Percentiles rank a stretch among this genome's conserved stretches.
These are phyloP conservation scores for Diaporthe australafricana DNA, from an alignment of 2,329 filamentous ascomycete species.

Conservation along the genomic window DNA sequence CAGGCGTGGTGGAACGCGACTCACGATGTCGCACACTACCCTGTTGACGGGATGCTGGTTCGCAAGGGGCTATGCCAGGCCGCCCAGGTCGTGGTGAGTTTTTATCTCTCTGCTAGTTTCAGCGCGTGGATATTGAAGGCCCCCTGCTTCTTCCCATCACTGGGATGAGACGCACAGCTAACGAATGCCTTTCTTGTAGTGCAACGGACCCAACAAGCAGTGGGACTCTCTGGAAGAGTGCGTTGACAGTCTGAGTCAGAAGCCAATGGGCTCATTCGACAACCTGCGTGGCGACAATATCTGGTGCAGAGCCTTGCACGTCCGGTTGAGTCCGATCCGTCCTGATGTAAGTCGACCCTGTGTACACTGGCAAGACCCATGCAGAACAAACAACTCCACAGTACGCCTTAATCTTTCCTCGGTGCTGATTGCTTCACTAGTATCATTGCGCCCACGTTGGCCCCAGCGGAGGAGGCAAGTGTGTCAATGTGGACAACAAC, in stretches of 20 bases:
- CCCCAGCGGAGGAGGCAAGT: slow-evolving; percentile 46
- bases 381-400: background rate
- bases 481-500: slow-evolving; percentile 42
- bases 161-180: background rate
- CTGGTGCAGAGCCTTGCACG: slow-evolving; percentile 54
- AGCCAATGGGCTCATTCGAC: slow-evolving; percentile 54
- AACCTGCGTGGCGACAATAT: slow-evolving; percentile 57
- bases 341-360: slow-evolving; percentile 42
- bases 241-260: slow-evolving; percentile 45
- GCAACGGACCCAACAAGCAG: slow-evolving; percentile 50
- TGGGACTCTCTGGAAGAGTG: slow-evolving; percentile 50
- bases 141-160: no score
- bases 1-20: slow-evolving; percentile 49
- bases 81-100: background rate
- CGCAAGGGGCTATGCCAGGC: background rate
- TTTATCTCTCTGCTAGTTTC: no score
- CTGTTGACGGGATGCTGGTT: slow-evolving; percentile 43
- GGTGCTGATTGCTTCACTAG: background rate
- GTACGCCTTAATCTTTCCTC: background rate
- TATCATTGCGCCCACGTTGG: slow-evolving; percentile 46
- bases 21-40: slow-evolving; percentile 44
- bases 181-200: slow-evolving; percentile 39
- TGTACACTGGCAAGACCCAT: background rate
- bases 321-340: slow-evolving; percentile 48
- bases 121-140: no score